phyloP scores from a whole-genome alignment of 73 alveolate species.

The Tetrahymena borealis region DNA sequence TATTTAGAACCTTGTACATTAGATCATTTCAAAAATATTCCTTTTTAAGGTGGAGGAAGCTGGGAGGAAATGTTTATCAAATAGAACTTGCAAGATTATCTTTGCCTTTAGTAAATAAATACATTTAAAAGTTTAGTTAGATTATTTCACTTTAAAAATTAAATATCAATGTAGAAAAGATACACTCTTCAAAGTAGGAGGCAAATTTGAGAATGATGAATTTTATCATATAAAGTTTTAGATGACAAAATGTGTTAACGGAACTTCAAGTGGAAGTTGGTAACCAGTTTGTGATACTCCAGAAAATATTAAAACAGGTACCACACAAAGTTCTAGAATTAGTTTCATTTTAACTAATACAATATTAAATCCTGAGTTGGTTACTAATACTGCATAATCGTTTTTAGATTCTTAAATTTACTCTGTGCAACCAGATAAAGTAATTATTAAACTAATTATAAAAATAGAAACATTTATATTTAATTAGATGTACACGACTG shows the following conservation, averaged over 20 bases:
- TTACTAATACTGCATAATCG: not conserved
- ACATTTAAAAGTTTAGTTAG: not conserved
- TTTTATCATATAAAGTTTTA: not conserved
- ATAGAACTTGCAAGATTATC: not conserved
- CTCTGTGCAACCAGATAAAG: not conserved
- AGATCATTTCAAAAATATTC: not conserved
- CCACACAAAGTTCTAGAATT: not conserved
- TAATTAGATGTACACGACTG: no score
- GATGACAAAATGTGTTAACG: not conserved
- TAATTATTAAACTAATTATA: not conserved
- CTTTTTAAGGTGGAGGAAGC: not conserved
- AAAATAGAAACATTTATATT: no score
- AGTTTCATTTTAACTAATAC: not conserved
- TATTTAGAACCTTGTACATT: not conserved
- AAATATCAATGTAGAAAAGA: not conserved
- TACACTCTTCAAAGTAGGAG: not conserved
- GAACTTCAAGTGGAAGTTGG: not conserved
- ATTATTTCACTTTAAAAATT: not conserved
- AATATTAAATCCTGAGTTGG: not conserved
- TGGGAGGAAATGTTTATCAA: not conserved
- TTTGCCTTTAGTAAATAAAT: not conserved
- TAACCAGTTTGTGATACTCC: not conserved
- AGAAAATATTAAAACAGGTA: not conserved
- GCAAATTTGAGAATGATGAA: not conserved
- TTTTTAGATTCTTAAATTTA: not conserved